Evolutionary conservation across 2,329 filamentous ascomycete species (phyloP).

Genomic region (Cladorrhinum sp.): DNA sequence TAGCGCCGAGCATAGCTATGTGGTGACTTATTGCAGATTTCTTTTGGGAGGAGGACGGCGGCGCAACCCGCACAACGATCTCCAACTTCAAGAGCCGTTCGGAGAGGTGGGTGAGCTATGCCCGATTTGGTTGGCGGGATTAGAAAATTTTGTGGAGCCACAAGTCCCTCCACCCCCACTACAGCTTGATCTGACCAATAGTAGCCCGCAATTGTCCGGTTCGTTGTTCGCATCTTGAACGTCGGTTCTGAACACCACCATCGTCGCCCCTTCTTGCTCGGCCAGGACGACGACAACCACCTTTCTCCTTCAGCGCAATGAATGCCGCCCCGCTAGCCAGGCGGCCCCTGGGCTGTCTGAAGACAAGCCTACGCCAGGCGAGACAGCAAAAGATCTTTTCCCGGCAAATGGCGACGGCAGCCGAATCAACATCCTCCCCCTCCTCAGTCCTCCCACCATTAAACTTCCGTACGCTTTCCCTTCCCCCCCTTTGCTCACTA

Average conservation of each 20-base stretch:
- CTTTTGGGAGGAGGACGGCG: not conserved
- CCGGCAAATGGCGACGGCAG: constrained; percentile 48
- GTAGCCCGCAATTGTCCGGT: constrained; percentile 4
- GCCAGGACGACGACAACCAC: constrained; percentile 2
- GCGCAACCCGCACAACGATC: not conserved
- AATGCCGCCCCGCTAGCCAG: constrained; percentile 55
- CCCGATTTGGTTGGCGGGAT: constrained; percentile 12
- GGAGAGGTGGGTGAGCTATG: constrained; percentile 3
- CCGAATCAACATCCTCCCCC: constrained; percentile 19
- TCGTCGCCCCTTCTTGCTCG: not conserved
- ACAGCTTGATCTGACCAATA: constrained; percentile 13
- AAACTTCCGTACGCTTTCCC: constrained; percentile 27
- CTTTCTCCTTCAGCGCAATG: constrained; percentile 35
- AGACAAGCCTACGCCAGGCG: constrained; percentile 58
- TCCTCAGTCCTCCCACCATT: constrained; percentile 27
- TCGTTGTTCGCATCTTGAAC: constrained; percentile 11
- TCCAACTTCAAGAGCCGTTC: constrained; percentile 3
- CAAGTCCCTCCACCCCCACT: constrained; percentile 5
- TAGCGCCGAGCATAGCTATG: constrained; percentile 25
- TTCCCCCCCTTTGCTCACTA: not conserved
- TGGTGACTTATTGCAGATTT: not conserved
- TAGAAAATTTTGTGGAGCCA: constrained; percentile 19
- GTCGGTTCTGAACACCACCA: constrained; percentile 2
- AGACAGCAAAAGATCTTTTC: constrained; percentile 42
- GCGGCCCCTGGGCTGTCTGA: constrained; percentile 70